These are phyloP conservation scores for Kitagawia praeruptora DNA, from an alignment of 129 eudicot genomes.

Conservation along the genomic window DNA sequence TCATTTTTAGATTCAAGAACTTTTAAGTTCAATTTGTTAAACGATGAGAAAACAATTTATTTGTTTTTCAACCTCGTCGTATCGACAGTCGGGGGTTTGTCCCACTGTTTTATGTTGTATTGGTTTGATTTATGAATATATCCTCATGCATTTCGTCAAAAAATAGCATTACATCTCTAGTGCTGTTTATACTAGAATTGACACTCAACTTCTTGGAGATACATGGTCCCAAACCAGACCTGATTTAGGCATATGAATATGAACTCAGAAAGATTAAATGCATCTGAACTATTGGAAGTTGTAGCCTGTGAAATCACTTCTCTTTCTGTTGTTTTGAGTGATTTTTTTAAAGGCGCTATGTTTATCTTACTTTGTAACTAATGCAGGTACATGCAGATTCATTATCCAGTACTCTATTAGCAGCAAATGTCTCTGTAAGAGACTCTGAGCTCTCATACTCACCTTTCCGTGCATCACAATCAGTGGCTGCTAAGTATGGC, in stretches of 20 bases:
- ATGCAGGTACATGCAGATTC: constrained; percentile 30
- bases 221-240: background rate
- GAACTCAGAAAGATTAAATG: background rate
- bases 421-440: constrained; percentile 55
- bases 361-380: constrained; percentile 19
- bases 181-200: background rate
- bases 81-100: no score
- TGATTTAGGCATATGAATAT: background rate
- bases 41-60: no score
- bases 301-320: background rate
- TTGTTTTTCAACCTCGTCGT: no score
- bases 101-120: no score
- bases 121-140: no score
- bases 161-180: background rate
- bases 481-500: constrained; percentile 58
- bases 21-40: no score
- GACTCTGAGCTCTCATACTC: constrained; percentile 76
- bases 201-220: background rate
- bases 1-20: no score
- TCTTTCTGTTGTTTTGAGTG: background rate
- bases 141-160: no score
- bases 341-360: background rate
- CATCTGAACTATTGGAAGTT: background rate
- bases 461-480: constrained; percentile 55
- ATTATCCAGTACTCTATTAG: constrained; percentile 49